These are phyloP conservation scores for Takashimella koratensis DNA, from an alignment of 1,284 basidiomycete species.

Conservation along the genomic window DNA sequence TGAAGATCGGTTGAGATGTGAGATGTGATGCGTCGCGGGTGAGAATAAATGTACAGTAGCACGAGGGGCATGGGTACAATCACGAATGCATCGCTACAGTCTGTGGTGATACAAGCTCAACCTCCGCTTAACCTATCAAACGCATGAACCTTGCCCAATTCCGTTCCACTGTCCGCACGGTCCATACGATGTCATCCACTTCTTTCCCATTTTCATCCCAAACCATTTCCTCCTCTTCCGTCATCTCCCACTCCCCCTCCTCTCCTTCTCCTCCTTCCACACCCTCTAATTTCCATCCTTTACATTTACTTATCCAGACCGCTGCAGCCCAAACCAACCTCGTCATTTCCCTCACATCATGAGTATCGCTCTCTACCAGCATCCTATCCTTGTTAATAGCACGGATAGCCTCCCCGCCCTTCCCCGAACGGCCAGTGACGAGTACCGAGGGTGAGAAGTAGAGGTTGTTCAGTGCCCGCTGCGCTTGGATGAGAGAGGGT, in stretches of 20 bases:
- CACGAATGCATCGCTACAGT: too few relatives aligned
- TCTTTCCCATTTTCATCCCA: conserved; percentile 8
- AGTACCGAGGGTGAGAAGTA: conserved; percentile 51
- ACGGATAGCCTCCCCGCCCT: conserved; percentile 39
- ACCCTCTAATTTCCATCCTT: conserved; percentile 43
- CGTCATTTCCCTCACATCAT: conserved; percentile 33
- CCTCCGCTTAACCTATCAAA: conserved; percentile 6
- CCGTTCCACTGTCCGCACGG: conserved; percentile 38
- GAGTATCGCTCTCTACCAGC: conserved; percentile 50
- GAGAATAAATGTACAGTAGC: too few relatives aligned
- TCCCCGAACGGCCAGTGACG: conserved; percentile 43
- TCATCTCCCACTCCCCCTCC: conserved; percentile 19
- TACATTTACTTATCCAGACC: conserved; percentile 37
- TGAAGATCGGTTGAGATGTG: too few relatives aligned
- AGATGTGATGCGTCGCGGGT: too few relatives aligned
- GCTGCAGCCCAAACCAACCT: conserved; percentile 41
- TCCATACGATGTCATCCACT: conserved; percentile 21
- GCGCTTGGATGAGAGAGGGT: conserved; percentile 11
- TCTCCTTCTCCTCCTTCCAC: conserved; percentile 21
- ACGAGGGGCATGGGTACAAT: too few relatives aligned
- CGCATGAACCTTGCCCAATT: conserved; percentile 50
- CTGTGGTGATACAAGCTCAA: too few relatives aligned
- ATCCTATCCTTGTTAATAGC: conserved; percentile 41
- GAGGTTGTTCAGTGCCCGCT: conserved; percentile 41
- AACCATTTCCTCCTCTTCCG: conserved; percentile 19